Base-by-base conservation (phyloP, 805 yeast genomes). In the Kregervanrija pseudodelftensis region DNA sequence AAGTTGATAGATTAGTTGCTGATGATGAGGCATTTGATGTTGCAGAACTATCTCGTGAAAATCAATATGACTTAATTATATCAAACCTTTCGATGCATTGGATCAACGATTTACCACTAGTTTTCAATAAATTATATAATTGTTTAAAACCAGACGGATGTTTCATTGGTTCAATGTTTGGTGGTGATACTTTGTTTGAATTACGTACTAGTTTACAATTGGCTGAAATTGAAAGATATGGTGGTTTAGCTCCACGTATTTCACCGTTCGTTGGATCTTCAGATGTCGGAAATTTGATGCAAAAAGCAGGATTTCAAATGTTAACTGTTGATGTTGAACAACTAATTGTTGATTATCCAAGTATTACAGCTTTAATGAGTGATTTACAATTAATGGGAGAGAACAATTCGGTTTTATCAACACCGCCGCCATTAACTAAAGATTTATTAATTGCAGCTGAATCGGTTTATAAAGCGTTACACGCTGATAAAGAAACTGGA, bases 301-400 rank as follows among this genome's bases (percentile, higher is more conserved):
- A 80, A 58, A 72, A 78, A 46, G 89, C 90, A 0, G 85, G 88
- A 14, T 87, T 83, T 68, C 82, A 79, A 53, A 75, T 87, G 73
- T 72, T 86, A 41, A 87, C 95, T 0, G 78, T 87, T 39, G 95
- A 87, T 58, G 82, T 85, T 8, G 95, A 87, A 56, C 95, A 87
- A 57, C 76, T 85, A 17, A 76, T 84, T 4, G 89, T 87, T 11
- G 82, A 80, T 14, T 87, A 80, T 55, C 95, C 95, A 0, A 83
- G 82, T 52, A 67, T 84, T 40, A 67, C 77, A 44, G 72, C 86
- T 3, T 63, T 87, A 35, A 70, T 86, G 66, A 76, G 74, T 43
- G 95, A 87, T 52, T 62, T 87, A 36, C 86, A 83, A 57, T 65
- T 76, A 16, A 86, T 86, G 95, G 95, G 95, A 4, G 95, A 87